phyloP scores from a whole-genome alignment of 2,329 filamentous ascomycete genomes.

The Zymoseptoria brevis region DNA sequence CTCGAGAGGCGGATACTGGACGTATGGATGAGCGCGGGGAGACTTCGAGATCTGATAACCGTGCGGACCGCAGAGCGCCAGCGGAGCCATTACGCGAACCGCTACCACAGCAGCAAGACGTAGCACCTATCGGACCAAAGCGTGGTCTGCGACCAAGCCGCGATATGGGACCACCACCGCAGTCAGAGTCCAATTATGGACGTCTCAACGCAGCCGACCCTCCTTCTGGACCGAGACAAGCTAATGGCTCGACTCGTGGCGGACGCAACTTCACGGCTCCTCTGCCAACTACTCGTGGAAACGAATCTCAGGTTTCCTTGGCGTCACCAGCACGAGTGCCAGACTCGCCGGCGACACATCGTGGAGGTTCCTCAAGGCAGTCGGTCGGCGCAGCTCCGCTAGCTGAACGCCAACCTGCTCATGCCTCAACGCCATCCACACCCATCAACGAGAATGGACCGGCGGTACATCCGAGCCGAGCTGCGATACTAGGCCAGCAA shows the following conservation, averaged over 20 bases:
- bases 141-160: constrained; percentile 43
- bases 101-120: constrained; percentile 28
- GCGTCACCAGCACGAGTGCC: constrained; percentile 21
- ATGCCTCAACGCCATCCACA: constrained; percentile 21
- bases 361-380: constrained; percentile 11
- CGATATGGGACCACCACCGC: constrained; percentile 29
- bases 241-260: constrained; percentile 31
- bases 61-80: constrained; percentile 28
- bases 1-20: constrained; percentile 20
- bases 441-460: constrained; percentile 20
- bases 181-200: constrained; percentile 42
- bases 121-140: constrained; percentile 48
- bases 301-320: constrained; percentile 9
- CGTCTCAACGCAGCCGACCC: constrained; percentile 43
- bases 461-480: constrained; percentile 26
- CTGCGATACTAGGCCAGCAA: constrained; percentile 15
- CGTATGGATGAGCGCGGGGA: constrained; percentile 19
- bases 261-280: constrained; percentile 35
- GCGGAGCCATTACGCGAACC: constrained; percentile 18
- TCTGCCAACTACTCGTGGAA: constrained; percentile 15
- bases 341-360: constrained; percentile 17
- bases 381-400: constrained; percentile 8
- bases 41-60: constrained; percentile 12
- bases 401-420: constrained; percentile 17
- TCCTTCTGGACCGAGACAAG: constrained; percentile 48